Evolutionary conservation across 83 land plant species (phyloP).

Genomic region (Thuja plicata): DNA sequence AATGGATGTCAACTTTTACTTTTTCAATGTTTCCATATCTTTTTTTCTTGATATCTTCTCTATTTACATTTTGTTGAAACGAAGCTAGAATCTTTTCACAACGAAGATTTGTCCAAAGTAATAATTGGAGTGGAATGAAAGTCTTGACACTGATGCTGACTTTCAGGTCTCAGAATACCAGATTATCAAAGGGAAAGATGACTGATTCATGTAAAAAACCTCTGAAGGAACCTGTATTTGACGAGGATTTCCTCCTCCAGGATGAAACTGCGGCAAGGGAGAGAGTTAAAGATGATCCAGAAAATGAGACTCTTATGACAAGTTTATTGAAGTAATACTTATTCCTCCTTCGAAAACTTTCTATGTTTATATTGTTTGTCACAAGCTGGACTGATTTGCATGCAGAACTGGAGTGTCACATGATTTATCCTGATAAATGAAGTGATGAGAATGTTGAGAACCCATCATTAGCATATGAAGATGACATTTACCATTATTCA

Average conservation of each 20-base stretch:
- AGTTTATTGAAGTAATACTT: background rate
- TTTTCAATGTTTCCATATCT: background rate
- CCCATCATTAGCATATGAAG: background rate
- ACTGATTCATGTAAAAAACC: background rate
- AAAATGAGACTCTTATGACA: background rate
- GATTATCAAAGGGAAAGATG: background rate
- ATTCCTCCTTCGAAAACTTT: background rate
- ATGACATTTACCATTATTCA: background rate
- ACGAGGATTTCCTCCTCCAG: background rate
- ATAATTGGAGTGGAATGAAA: background rate
- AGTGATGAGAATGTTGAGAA: background rate
- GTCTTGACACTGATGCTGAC: background rate
- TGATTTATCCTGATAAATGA: background rate
- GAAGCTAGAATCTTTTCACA: background rate
- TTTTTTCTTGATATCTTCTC: background rate
- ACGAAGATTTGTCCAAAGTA: background rate
- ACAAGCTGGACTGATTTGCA: background rate
- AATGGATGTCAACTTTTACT: background rate
- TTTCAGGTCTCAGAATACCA: conserved; percentile 6
- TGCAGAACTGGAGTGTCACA: background rate
- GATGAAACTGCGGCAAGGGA: background rate
- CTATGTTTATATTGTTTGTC: background rate
- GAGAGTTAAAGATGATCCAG: background rate
- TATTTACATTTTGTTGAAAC: background rate
- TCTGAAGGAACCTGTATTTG: background rate